Conservation (phyloP, 192 early-diverging fungal genomes). For the Backusella circina region DNA sequence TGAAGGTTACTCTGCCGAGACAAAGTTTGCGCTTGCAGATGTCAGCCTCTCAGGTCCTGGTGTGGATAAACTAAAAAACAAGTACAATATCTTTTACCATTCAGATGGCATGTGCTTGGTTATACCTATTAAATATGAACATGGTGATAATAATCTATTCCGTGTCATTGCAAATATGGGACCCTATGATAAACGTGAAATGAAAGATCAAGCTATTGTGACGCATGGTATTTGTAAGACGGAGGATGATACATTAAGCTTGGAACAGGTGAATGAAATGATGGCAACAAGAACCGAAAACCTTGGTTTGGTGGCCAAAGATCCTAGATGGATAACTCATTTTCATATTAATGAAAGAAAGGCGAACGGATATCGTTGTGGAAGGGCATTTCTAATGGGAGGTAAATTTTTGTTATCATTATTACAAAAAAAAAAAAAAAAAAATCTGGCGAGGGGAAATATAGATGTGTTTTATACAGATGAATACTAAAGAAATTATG, state of each 20-base stretch:
- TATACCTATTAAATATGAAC: not conserved
- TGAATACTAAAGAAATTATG: too few species aligned
- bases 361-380: constrained; percentile 19
- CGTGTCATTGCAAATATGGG: not conserved
- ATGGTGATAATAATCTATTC: not conserved
- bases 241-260: not conserved
- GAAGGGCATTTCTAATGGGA: constrained; percentile 22
- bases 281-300: not conserved
- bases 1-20: not conserved
- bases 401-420: not conserved
- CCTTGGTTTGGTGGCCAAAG: not conserved
- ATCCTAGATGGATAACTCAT: constrained; percentile 13
- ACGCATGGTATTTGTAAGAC: not conserved
- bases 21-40: constrained; percentile 19
- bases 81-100: not conserved
- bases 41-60: constrained; percentile 4
- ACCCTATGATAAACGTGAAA: not conserved
- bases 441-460: not conserved
- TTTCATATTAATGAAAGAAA: constrained; percentile 31
- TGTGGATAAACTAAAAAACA: constrained; percentile 8
- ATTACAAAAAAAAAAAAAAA: not conserved
- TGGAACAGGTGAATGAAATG: constrained; percentile 8
- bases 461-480: not conserved
- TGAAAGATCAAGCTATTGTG: not conserved
- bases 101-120: not conserved